Percentiles rank a stretch among this genome's conserved stretches.
Conservation (phyloP, 768 basidiomycete species). For the Serendipita sp. region DNA sequence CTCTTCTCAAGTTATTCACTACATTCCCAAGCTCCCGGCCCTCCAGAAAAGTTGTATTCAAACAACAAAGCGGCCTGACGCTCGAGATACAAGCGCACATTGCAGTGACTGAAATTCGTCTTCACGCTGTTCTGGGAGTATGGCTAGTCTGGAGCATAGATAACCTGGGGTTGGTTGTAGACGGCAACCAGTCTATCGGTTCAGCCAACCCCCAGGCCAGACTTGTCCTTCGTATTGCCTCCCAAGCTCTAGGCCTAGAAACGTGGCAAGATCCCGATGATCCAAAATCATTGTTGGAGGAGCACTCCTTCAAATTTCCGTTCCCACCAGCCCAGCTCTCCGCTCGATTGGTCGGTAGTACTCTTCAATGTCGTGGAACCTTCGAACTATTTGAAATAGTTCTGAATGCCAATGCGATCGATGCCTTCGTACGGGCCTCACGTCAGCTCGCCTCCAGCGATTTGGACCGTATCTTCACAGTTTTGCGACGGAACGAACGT, state of each 20-base stretch:
- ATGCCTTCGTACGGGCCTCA: slow-evolving; percentile 1
- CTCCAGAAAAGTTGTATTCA: neutral
- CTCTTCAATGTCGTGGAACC: neutral
- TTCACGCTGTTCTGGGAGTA: slow-evolving; percentile 3
- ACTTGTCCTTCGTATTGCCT: neutral
- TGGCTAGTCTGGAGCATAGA: neutral
- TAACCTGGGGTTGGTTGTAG: neutral
- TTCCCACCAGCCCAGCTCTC: neutral
- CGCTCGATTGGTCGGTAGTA: neutral
- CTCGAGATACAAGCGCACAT: neutral
- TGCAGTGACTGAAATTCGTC: neutral
- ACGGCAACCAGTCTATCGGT: neutral
- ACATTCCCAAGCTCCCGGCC: neutral
- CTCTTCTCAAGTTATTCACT: neutral
- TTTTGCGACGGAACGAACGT: neutral
- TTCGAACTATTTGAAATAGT: slow-evolving; percentile 3
- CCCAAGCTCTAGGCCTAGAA: neutral
- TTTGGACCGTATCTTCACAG: neutral
- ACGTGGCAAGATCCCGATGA: slow-evolving; percentile 1
- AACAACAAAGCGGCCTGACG: neutral
- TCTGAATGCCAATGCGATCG: slow-evolving; percentile 1
- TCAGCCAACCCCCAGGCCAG: neutral
- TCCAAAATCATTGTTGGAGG: neutral
- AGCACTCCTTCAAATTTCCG: slow-evolving; percentile 2
- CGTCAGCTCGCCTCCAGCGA: slow-evolving; percentile 2